phyloP scores from a whole-genome alignment of 208 protist genomes.

The Leishmania aethiopica region DNA sequence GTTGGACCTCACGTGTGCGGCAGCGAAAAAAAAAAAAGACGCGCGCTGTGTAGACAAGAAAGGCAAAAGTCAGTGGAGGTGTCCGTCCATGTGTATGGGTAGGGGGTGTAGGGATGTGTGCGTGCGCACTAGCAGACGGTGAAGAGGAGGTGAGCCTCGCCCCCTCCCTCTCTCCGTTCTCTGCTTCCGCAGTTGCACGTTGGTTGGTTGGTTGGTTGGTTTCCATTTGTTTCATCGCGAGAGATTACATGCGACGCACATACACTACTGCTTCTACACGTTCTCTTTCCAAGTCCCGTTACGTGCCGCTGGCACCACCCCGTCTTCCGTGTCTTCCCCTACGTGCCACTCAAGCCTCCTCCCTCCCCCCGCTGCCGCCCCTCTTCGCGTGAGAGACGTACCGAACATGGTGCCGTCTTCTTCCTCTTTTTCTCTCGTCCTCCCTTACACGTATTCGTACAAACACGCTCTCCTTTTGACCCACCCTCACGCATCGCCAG shows the following conservation, averaged over 20 bases:
- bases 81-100: background rate
- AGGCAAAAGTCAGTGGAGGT: background rate
- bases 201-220: background rate
- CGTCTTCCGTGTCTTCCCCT: background rate
- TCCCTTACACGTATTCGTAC: background rate
- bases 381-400: background rate
- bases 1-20: background rate
- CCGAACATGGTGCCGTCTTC: background rate
- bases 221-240: background rate
- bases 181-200: background rate
- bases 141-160: background rate
- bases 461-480: too few relatives aligned
- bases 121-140: background rate
- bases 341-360: background rate
- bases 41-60: background rate
- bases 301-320: background rate
- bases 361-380: background rate
- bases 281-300: background rate
- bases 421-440: background rate
- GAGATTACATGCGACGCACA: background rate
- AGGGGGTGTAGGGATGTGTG: background rate
- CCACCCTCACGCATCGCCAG: too few relatives aligned
- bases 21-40: background rate
- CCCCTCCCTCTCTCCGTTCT: background rate
- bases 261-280: background rate